Conservation (phyloP, 257 asterid genomes). For the Solanum acaule region DNA sequence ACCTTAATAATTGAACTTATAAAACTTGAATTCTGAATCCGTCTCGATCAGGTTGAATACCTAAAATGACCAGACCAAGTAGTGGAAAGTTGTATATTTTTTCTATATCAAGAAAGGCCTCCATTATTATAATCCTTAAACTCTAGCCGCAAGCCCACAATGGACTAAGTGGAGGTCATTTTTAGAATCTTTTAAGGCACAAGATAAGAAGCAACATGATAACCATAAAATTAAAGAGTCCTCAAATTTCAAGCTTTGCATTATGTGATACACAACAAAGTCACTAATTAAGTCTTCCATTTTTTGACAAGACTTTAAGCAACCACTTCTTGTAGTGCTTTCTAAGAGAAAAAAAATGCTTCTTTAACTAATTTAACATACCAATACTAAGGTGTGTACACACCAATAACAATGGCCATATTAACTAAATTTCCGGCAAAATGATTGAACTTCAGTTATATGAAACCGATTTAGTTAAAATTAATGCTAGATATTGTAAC, state of each 20-base stretch:
- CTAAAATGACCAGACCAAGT: not conserved
- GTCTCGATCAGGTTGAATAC: not conserved
- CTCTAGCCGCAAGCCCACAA: not conserved
- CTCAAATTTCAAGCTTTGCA: not conserved
- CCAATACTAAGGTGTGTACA: not conserved
- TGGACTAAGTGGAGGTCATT: not conserved
- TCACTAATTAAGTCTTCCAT: not conserved
- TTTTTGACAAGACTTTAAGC: not conserved
- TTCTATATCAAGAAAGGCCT: not conserved
- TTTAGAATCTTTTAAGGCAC: not conserved
- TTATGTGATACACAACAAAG: not conserved
- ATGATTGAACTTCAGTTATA: not conserved
- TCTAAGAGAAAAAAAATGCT: not conserved
- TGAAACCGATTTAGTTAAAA: not conserved
- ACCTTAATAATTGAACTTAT: too few relatives aligned
- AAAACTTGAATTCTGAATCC: not conserved
- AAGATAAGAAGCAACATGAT: not conserved
- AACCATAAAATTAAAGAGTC: not conserved
- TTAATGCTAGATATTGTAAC: not conserved
- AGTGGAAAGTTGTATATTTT: not conserved
- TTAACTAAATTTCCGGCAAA: not conserved
- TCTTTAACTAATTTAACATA: not conserved
- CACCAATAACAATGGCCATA: not conserved
- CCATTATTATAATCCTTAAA: not conserved
- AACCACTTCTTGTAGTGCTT: not conserved